These are phyloP conservation scores for Paramecium caudatum DNA, from an alignment of 73 alveolate genomes.

Conservation along the genomic window DNA sequence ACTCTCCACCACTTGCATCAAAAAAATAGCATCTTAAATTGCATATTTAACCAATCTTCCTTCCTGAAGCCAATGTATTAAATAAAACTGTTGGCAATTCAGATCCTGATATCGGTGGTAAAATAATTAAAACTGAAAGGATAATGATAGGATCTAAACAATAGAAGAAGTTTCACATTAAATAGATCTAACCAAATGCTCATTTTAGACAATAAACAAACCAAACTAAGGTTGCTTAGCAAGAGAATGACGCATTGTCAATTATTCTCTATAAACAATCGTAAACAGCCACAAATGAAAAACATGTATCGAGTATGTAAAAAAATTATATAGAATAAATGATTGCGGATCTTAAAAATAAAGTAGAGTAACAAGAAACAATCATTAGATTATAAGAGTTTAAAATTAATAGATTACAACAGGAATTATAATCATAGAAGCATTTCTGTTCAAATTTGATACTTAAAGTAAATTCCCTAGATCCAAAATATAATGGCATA, in stretches of 20 bases:
- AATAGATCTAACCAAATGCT: neutral
- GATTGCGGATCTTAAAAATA: conserved; percentile 4
- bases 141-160: neutral
- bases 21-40: conserved; percentile 34
- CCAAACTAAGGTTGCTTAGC: neutral
- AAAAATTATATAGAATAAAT: conserved; percentile 40
- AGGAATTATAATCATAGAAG: conserved; percentile 32
- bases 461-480: neutral
- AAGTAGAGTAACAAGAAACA: conserved; percentile 15
- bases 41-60: neutral
- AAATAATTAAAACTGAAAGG: conserved; percentile 13
- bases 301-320: neutral
- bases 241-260: conserved; percentile 30
- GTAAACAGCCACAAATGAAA: neutral
- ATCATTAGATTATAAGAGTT: conserved; percentile 41
- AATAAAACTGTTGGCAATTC: conserved; percentile 19
- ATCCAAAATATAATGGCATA: neutral
- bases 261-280: conserved; percentile 16
- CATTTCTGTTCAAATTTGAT: neutral
- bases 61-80: conserved; percentile 3
- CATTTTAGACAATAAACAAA: conserved; percentile 14
- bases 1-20: conserved; percentile 53
- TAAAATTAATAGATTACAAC: conserved; percentile 51
- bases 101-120: conserved; percentile 37
- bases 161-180: conserved; percentile 21